A percentile compares a stretch with the other conserved stretches of the same genome.
phyloP scores from a whole-genome alignment of 2,329 filamentous ascomycete species.

The Bretziella fagacearum region DNA sequence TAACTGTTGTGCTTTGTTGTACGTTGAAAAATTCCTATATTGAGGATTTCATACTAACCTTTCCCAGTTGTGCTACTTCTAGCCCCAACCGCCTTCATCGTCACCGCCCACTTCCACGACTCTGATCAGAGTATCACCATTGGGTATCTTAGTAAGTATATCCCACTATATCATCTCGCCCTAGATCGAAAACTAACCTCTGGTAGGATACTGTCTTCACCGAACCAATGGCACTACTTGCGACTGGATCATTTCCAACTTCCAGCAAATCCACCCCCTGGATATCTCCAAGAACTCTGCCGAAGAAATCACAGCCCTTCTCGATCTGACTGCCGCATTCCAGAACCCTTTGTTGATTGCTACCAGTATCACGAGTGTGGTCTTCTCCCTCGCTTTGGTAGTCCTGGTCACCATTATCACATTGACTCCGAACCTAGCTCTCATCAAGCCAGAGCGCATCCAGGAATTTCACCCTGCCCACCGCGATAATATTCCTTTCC shows the following conservation, averaged over 20 bases:
- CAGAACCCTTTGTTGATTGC: constrained; percentile 2
- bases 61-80: not conserved
- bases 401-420: not conserved
- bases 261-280: not conserved
- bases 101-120: not conserved
- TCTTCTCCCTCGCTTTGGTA: not conserved
- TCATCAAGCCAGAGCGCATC: not conserved
- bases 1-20: constrained; percentile 7
- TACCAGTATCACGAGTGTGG: not conserved
- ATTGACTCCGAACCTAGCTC: not conserved
- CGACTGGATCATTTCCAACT: not conserved
- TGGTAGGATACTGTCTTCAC: constrained; percentile 4
- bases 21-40: not conserved
- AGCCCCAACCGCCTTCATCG: not conserved
- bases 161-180: not conserved
- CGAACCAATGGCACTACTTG: not conserved
- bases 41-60: not conserved
- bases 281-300: constrained; percentile 1
- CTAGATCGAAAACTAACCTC: not conserved
- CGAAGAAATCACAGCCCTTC: not conserved
- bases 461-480: constrained; percentile 6
- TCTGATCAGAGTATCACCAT: constrained; percentile 2
- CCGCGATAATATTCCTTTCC: constrained; percentile 5
- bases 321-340: not conserved
- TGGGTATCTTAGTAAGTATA: constrained; percentile 5